Conservation (phyloP, 2,329 filamentous ascomycete genomes). For the Trichoderma simmonsii region DNA sequence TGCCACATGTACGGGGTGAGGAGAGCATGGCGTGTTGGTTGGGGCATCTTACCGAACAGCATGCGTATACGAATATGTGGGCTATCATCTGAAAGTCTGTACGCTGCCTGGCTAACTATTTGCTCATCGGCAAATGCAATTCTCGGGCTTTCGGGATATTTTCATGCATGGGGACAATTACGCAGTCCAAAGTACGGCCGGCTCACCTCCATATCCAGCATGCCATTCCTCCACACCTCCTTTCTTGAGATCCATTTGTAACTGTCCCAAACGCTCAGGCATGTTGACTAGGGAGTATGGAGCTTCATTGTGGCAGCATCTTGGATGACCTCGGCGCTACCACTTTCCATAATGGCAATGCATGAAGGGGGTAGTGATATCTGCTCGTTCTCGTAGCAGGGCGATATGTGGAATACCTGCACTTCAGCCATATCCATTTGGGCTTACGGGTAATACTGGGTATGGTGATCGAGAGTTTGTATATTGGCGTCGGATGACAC, state of each 20-base stretch:
- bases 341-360: not conserved
- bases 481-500: constrained; percentile 14
- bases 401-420: not conserved
- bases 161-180: not conserved
- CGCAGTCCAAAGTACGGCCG: not conserved
- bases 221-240: not conserved
- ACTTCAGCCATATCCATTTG: not conserved
- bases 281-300: not conserved
- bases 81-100: not conserved
- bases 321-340: not conserved
- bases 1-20: not conserved
- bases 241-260: not conserved
- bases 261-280: not conserved
- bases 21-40: not conserved
- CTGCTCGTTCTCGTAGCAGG: not conserved
- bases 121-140: not conserved
- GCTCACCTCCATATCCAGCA: not conserved
- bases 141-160: not conserved
- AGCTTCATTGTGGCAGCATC: not conserved
- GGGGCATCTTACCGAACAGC: not conserved
- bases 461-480: constrained; percentile 1
- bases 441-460: not conserved
- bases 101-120: not conserved
- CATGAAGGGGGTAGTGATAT: not conserved
- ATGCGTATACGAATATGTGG: not conserved